These are phyloP conservation scores for Colletotrichum siamense DNA, from an alignment of 2,329 filamentous ascomycete species.

Conservation along the genomic window DNA sequence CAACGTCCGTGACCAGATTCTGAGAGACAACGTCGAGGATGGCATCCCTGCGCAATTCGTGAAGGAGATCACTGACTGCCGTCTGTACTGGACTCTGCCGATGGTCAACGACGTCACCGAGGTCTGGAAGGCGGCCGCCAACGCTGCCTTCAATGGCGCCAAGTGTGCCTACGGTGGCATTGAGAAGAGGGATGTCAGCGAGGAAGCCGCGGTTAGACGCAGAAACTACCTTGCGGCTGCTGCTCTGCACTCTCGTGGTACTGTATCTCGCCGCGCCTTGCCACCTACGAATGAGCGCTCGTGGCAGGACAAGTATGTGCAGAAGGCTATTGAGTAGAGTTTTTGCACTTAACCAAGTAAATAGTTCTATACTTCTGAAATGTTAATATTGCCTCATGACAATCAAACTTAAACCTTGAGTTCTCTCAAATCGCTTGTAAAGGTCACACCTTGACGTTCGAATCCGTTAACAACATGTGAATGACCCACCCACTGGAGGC, in stretches of 20 bases:
- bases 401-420: no score
- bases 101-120: conserved; percentile 52
- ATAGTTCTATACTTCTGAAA: neutral
- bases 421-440: no score
- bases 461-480: no score
- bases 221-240: neutral
- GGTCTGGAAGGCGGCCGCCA: conserved; percentile 51
- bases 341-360: fast-evolving
- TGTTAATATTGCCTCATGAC: no score
- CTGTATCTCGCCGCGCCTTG: neutral
- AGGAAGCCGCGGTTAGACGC: neutral
- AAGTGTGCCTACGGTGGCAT: conserved; percentile 44
- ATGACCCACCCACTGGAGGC: no score
- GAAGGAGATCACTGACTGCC: conserved; percentile 53
- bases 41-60: conserved; percentile 53
- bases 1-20: conserved; percentile 46
- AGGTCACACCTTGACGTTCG: no score
- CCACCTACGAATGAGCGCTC: neutral
- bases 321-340: neutral
- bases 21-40: conserved; percentile 39
- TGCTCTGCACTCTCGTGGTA: neutral
- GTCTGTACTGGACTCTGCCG: conserved; percentile 55
- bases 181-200: neutral
- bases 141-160: conserved; percentile 44
- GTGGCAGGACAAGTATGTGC: neutral